Base-by-base conservation (phyloP, 192 early-diverging fungal genomes). In the Podila verticillata region DNA sequence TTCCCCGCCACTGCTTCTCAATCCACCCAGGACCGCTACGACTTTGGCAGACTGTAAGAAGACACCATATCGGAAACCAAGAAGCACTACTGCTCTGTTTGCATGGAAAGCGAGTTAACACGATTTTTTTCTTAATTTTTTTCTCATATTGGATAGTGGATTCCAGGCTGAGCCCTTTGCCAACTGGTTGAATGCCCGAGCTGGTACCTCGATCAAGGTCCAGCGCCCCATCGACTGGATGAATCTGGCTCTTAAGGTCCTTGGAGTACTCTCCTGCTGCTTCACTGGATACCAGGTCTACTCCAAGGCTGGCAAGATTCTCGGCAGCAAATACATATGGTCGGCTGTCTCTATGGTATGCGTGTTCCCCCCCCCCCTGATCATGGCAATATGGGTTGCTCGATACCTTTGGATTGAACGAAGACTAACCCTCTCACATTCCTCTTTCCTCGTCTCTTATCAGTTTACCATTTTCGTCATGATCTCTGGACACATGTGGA, bases 401-500 rank as follows among this genome's bases (percentile, higher is more conserved):
- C n/a, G n/a, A n/a, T n/a, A n/a, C n/a, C n/a, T 19, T 7, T 13
- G 1, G 15, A 29, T 5, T 13, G 20, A 34, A 22, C 24, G 48
- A 22, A 15, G 28, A 66, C 63, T 65, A 4, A 20, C 49, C 35
- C 20, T 32, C 6, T 22, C 20, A 35, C 51, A 24, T 34, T 26
- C 48, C 34, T 7, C 10, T 9, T 26, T 19, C 9, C 20, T 12
- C 49, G 26, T 28, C n/a, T 26, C n/a, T n/a, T n/a, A n/a, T 19
- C 61, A 92, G 89, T 66, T 87, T 20, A 86, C 79, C 36, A 89
- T 92, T 30, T 75, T 93, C n/a, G 66, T 91, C 59, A 91, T 93
- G 87, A 92, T 87, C 63, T 92, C 91, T 30, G 94, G 94, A 36
- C 89, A 92, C 65, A 95, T 95, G 94, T 94, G 92, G 92, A 94